A percentile compares a stretch with the other conserved stretches of the same genome.
Evolutionary conservation across 2,329 filamentous ascomycete species (phyloP).

Genomic region (Parasarocladium wereldwijsianum): DNA sequence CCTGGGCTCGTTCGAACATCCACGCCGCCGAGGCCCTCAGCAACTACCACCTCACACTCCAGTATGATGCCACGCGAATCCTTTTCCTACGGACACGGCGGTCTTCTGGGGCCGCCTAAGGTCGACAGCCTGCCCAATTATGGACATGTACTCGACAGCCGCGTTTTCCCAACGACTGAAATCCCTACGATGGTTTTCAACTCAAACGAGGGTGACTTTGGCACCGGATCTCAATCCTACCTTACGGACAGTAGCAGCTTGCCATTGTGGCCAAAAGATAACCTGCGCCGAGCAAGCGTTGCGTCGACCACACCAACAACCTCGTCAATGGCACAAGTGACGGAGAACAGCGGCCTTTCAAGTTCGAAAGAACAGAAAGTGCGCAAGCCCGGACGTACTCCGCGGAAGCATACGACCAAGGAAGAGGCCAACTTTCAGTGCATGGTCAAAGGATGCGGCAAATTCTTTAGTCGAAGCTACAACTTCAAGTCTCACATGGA

Average conservation of each 20-base stretch:
- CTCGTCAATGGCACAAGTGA: neutral
- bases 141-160: constrained; percentile 9
- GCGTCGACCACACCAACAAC: constrained; percentile 1
- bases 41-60: constrained; percentile 8
- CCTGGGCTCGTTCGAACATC: constrained; percentile 9
- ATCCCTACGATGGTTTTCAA: neutral
- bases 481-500: constrained; percentile 81
- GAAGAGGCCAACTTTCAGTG: constrained; percentile 63
- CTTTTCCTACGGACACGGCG: constrained; percentile 13
- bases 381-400: constrained; percentile 1
- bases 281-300: neutral
- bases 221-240: neutral
- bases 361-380: constrained; percentile 2
- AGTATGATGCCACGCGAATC: constrained; percentile 8
- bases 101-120: constrained; percentile 8
- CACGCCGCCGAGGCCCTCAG: constrained; percentile 5
- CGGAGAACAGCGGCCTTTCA: too few species aligned
- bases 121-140: constrained; percentile 10
- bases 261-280: constrained; percentile 1
- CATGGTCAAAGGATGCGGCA: constrained; percentile 53
- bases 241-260: constrained; percentile 1
- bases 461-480: constrained; percentile 69
- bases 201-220: neutral
- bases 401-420: constrained; percentile 43
- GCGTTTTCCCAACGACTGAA: constrained; percentile 10